A percentile compares a stretch with the other conserved stretches of the same genome.
phyloP scores from a whole-genome alignment of 1,284 basidiomycete genomes.

The Austroboletus niveus region DNA sequence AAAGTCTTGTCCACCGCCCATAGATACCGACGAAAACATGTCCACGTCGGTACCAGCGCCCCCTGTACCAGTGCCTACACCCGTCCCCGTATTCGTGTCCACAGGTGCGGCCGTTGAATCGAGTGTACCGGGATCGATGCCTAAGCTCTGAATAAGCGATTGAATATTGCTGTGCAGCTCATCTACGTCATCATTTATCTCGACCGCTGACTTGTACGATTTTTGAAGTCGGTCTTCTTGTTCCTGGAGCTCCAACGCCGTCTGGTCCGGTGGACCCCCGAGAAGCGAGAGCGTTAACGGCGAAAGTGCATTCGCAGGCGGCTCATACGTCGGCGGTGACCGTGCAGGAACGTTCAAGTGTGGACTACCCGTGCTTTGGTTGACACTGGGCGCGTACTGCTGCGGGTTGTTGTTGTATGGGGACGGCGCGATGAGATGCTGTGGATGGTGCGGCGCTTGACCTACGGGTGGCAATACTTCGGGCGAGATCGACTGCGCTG shows the following conservation, averaged over 20 bases:
- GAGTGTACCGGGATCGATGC: slow-evolving; percentile 52
- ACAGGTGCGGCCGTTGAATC: slow-evolving; percentile 18
- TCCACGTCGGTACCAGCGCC: slow-evolving; percentile 12
- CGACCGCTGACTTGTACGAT: slow-evolving; percentile 59
- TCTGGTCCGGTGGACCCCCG: slow-evolving; percentile 15
- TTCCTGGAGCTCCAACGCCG: slow-evolving; percentile 38
- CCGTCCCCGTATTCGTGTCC: slow-evolving; percentile 1
- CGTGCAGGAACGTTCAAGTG: slow-evolving; percentile 7
- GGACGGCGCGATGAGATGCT: slow-evolving; percentile 33
- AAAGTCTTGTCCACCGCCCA: slow-evolving; percentile 34
- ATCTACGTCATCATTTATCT: slow-evolving; percentile 73
- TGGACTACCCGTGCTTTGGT: not conserved
- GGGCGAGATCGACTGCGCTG: slow-evolving; percentile 20
- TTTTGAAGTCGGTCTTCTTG: slow-evolving; percentile 45
- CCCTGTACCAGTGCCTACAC: not conserved
- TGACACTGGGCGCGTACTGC: slow-evolving; percentile 10
- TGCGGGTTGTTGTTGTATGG: slow-evolving; percentile 27
- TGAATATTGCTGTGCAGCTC: slow-evolving; percentile 72
- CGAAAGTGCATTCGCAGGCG: slow-evolving; percentile 11
- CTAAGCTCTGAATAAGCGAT: slow-evolving; percentile 68
- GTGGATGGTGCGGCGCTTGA: slow-evolving; percentile 17
- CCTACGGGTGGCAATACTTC: slow-evolving; percentile 19
- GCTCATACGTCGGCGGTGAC: slow-evolving; percentile 18
- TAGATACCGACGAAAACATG: slow-evolving; percentile 17
- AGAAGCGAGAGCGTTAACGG: slow-evolving; percentile 24